A percentile compares a stretch with the other conserved stretches of the same genome.
These are phyloP conservation scores for Penicillium pancosmium DNA, from an alignment of 495 filamentous ascomycete species.

Conservation along the genomic window DNA sequence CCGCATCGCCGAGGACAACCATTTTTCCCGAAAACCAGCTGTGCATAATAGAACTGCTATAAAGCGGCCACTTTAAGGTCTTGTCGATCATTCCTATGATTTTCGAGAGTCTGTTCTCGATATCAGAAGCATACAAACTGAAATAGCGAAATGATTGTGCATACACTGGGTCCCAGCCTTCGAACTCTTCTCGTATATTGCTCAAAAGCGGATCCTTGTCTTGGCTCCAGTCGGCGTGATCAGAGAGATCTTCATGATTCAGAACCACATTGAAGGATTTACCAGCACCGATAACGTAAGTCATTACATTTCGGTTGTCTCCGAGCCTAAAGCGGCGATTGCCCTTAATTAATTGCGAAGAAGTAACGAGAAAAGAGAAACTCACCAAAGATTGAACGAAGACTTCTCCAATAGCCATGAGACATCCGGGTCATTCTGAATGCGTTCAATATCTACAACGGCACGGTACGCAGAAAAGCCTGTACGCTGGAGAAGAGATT, in stretches of 20 bases:
- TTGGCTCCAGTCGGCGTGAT: not conserved
- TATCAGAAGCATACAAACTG: too few relatives aligned
- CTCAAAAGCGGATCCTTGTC: constrained; percentile 15
- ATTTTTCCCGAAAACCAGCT: constrained; percentile 36
- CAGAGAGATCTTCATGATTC: not conserved
- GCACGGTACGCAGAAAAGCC: constrained; percentile 43
- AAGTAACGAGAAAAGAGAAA: not conserved
- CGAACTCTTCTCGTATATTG: constrained; percentile 39
- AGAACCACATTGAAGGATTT: constrained; percentile 53
- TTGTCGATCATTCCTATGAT: constrained; percentile 38
- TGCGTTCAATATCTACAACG: constrained; percentile 36
- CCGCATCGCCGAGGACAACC: constrained; percentile 47
- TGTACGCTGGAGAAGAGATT: constrained; percentile 20
- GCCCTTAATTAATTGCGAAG: not conserved
- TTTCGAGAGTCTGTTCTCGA: not conserved
- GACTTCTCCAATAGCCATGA: constrained; percentile 41
- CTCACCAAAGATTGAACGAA: constrained; percentile 42
- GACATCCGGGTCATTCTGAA: constrained; percentile 35
- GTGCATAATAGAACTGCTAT: constrained; percentile 30
- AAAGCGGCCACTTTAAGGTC: constrained; percentile 41
- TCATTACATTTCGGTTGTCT: constrained; percentile 45
- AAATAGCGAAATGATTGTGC: too few relatives aligned
- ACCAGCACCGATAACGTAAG: constrained; percentile 48
- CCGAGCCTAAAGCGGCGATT: constrained; percentile 21
- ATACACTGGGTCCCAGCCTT: constrained; percentile 40